phyloP scores from a whole-genome alignment of 805 yeast genomes.

The Wickerhamomyces ciferrii region DNA sequence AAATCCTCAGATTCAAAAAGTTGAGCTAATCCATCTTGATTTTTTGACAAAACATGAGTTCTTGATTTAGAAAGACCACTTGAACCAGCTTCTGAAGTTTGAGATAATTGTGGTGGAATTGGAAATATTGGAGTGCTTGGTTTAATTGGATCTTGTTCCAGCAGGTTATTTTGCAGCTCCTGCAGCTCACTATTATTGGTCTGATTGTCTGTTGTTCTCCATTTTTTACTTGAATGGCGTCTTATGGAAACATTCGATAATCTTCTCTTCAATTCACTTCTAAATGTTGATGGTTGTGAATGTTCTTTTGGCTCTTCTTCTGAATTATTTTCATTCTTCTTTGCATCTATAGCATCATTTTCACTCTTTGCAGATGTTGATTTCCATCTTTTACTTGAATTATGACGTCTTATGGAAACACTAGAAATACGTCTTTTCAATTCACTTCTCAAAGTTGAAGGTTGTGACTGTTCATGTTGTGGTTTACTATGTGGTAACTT shows the following conservation, averaged over 20 bases:
- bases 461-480: not conserved
- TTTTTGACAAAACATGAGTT: not conserved
- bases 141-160: too few species aligned
- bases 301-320: not conserved
- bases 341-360: not conserved
- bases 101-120: too few species aligned
- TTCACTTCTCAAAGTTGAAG: not conserved
- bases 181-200: not conserved
- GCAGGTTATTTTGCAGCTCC: too few species aligned
- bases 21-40: not conserved
- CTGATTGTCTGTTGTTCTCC: not conserved
- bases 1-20: slow-evolving; percentile 10
- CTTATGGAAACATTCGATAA: not conserved
- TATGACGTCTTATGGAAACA: not conserved
- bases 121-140: not conserved
- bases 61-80: too few species aligned
- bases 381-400: not conserved
- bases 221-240: not conserved
- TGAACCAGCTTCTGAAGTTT: too few species aligned
- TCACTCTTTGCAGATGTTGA: too few species aligned
- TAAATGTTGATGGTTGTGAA: not conserved
- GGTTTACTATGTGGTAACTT: not conserved
- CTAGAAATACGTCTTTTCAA: not conserved
- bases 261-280: not conserved
- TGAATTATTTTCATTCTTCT: not conserved